Percentiles rank a stretch among this genome's conserved stretches.
Conservation (phyloP, 345 rosid genomes). For the Lenwebbia sp. region DNA sequence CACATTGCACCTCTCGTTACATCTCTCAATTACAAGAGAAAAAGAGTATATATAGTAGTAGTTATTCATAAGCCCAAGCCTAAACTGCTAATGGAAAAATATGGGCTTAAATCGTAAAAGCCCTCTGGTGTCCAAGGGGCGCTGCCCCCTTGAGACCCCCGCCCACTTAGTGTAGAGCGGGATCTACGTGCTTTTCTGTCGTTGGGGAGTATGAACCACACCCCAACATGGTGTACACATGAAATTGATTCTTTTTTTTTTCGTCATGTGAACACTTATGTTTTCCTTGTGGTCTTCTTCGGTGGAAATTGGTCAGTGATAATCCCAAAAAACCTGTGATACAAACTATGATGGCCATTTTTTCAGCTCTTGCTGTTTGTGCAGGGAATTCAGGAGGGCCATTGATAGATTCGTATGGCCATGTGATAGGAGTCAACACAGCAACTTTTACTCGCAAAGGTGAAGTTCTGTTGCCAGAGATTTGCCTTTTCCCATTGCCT, state of each 20-base stretch:
- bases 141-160: too few species aligned
- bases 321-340: neutral
- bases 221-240: too few species aligned
- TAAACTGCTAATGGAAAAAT: too few species aligned
- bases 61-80: too few species aligned
- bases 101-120: too few species aligned
- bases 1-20: too few species aligned
- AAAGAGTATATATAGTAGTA: too few species aligned
- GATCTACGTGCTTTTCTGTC: too few species aligned
- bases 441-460: slow-evolving; percentile 87
- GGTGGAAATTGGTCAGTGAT: neutral
- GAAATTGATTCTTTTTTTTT: neutral
- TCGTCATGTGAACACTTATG: neutral
- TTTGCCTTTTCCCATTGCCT: neutral
- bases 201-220: too few species aligned
- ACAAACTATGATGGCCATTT: neutral
- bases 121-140: too few species aligned
- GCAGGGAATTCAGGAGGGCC: slow-evolving; percentile 83
- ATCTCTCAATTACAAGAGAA: too few species aligned
- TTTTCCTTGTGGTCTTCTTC: neutral
- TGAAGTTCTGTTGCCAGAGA: neutral
- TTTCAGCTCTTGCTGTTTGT: neutral
- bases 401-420: slow-evolving; percentile 65
- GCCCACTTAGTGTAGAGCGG: too few species aligned
- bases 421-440: slow-evolving; percentile 83